phyloP scores from a whole-genome alignment of 768 basidiomycete species.

The Trametes sanguinea region DNA sequence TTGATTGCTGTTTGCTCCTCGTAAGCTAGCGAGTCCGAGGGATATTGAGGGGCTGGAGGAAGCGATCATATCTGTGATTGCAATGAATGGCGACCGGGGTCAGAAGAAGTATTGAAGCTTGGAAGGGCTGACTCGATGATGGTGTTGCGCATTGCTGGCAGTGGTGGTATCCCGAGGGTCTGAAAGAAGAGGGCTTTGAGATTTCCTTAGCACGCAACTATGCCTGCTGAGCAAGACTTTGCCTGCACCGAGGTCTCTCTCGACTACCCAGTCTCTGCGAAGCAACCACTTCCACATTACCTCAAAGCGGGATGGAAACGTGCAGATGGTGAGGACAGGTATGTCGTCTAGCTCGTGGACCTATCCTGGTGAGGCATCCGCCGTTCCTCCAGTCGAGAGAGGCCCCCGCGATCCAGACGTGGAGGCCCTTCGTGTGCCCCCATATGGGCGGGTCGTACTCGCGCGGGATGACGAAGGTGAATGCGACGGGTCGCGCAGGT shows the following conservation, averaged over 20 bases:
- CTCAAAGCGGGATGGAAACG: conserved; percentile 24
- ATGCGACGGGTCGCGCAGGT: conserved; percentile 17
- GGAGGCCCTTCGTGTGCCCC: conserved; percentile 12
- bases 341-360: conserved; percentile 15
- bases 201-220: background rate
- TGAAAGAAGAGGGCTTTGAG: too few species aligned
- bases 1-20: too few species aligned
- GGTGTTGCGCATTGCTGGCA: too few species aligned
- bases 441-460: conserved; percentile 18
- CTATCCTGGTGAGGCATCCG: conserved; percentile 27
- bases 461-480: conserved; percentile 26
- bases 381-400: conserved; percentile 19
- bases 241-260: conserved; percentile 22
- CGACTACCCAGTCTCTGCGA: conserved; percentile 26
- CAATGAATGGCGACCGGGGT: too few species aligned
- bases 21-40: too few species aligned
- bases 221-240: conserved; percentile 29
- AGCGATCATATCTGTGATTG: too few species aligned
- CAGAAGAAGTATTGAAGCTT: too few species aligned
- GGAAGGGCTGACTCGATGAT: too few species aligned
- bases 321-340: conserved; percentile 25
- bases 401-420: conserved; percentile 31
- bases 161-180: too few species aligned
- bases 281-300: conserved; percentile 30
- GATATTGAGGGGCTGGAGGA: too few species aligned